Percentiles rank a stretch among this genome's conserved stretches.
phyloP scores from a whole-genome alignment of 2,329 filamentous ascomycete species.

The Verticillium tricorpus region DNA sequence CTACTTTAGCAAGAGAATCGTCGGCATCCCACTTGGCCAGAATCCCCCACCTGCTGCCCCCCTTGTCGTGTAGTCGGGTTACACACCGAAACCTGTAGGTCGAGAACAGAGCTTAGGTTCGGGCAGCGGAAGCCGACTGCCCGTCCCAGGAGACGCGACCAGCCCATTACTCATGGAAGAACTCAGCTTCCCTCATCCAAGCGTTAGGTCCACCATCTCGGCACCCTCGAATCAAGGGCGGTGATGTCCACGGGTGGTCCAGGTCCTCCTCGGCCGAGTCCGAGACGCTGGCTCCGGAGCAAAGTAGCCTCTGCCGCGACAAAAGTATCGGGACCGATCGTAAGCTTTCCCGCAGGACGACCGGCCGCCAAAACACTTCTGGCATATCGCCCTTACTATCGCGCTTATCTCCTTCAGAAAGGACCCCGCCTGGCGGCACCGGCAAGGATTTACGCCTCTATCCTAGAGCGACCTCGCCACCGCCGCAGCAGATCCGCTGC shows the following conservation, averaged over 20 bases:
- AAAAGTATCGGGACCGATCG: constrained; percentile 1
- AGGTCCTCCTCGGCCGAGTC: constrained; percentile 49
- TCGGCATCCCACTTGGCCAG: constrained; percentile 23
- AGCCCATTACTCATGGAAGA: constrained; percentile 33
- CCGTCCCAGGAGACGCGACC: constrained; percentile 42
- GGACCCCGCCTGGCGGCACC: constrained; percentile 31
- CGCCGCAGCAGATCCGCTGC: constrained; percentile 1
- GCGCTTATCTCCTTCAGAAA: constrained; percentile 56
- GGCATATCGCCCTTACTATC: constrained; percentile 47
- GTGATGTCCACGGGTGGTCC: constrained; percentile 20
- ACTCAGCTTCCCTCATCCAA: constrained; percentile 8
- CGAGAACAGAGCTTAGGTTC: constrained; percentile 30
- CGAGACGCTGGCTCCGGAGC: constrained; percentile 54
- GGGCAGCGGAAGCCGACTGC: constrained; percentile 19
- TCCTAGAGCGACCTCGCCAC: constrained; percentile 4
- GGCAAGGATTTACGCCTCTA: constrained; percentile 6
- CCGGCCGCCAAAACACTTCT: constrained; percentile 7
- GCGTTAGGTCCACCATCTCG: constrained; percentile 15
- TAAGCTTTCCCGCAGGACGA: background rate
- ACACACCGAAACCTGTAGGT: constrained; percentile 17
- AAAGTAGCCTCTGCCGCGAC: constrained; percentile 40
- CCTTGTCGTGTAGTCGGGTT: constrained; percentile 19
- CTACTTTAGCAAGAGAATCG: constrained; percentile 21
- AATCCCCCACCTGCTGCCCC: constrained; percentile 27
- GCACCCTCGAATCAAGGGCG: constrained; percentile 17